These are phyloP conservation scores for Eucalyptus victrix DNA, from an alignment of 345 rosid species.

Conservation along the genomic window DNA sequence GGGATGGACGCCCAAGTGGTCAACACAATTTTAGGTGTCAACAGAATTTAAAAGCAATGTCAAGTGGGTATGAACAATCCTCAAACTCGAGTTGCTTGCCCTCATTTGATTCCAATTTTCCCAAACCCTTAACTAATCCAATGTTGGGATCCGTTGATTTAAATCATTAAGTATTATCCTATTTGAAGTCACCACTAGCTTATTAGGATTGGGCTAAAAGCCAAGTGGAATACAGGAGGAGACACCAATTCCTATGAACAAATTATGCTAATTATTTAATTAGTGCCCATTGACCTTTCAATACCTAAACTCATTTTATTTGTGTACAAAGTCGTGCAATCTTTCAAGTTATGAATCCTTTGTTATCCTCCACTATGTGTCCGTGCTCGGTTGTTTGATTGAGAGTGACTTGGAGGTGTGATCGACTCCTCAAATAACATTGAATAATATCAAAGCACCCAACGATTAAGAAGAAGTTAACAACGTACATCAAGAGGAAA, in stretches of 20 bases:
- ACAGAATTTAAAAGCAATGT: too few species aligned
- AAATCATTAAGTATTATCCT: background rate
- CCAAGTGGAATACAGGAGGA: background rate
- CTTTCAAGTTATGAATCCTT: background rate
- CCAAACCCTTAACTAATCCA: background rate
- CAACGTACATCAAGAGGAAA: fast-evolving
- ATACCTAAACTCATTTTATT: background rate
- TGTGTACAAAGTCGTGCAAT: background rate
- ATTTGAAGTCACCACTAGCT: background rate
- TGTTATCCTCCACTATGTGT: background rate
- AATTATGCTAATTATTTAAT: background rate
- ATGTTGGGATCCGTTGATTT: background rate
- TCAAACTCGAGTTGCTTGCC: too few species aligned
- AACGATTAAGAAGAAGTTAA: background rate
- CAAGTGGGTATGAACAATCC: too few species aligned
- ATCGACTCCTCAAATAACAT: background rate
- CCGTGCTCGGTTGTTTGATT: background rate
- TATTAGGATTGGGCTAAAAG: background rate
- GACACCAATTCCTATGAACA: background rate
- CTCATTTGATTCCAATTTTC: too few species aligned
- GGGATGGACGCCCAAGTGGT: too few species aligned
- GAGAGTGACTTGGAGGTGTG: background rate
- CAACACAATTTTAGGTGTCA: too few species aligned
- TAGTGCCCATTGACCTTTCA: background rate
- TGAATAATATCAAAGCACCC: background rate